A percentile compares a stretch with the other conserved stretches of the same genome.
Evolutionary conservation across 164 flowering plant genomes (phyloP).

Genomic region (Hamamelis virginiana): DNA sequence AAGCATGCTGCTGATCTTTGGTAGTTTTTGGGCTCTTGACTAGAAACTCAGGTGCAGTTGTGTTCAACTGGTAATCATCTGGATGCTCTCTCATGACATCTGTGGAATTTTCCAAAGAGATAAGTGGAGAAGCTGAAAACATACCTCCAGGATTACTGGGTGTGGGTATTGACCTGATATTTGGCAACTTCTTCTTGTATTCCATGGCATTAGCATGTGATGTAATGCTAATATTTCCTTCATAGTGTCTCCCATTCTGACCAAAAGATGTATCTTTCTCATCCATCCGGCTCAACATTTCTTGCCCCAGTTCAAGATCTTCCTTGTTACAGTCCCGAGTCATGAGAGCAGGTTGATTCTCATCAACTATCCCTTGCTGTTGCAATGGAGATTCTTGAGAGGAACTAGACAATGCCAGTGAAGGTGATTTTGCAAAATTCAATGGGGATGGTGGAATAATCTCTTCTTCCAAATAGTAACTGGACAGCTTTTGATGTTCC

Average conservation of each 20-base stretch:
- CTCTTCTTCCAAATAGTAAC: conserved; percentile 11
- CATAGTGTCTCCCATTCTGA: conserved; percentile 12
- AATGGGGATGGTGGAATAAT: conserved; percentile 2
- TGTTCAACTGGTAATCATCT: conserved; percentile 13
- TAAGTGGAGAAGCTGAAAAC: conserved; percentile 18
- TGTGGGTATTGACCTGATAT: neutral
- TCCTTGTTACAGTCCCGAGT: conserved; percentile 8
- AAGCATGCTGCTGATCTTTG: conserved; percentile 18
- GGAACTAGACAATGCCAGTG: conserved; percentile 21
- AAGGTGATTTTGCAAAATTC: conserved; percentile 30
- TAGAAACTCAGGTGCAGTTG: conserved; percentile 15
- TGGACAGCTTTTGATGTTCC: conserved; percentile 17
- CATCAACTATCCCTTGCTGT: conserved; percentile 19
- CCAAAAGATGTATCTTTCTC: conserved; percentile 9
- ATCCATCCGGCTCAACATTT: conserved; percentile 16
- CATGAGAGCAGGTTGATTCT: conserved; percentile 10
- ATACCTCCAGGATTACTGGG: conserved; percentile 10
- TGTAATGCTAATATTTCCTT: conserved; percentile 6
- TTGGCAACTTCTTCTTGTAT: neutral
- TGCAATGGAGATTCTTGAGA: conserved; percentile 19
- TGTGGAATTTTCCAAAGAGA: conserved; percentile 11
- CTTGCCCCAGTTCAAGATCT: conserved; percentile 9
- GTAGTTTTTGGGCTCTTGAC: conserved; percentile 20
- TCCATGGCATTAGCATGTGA: conserved; percentile 11
- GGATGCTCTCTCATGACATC: conserved; percentile 12